Evolutionary conservation across 306 rosid genomes (phyloP).

Genomic region (Sicyos edulis): DNA sequence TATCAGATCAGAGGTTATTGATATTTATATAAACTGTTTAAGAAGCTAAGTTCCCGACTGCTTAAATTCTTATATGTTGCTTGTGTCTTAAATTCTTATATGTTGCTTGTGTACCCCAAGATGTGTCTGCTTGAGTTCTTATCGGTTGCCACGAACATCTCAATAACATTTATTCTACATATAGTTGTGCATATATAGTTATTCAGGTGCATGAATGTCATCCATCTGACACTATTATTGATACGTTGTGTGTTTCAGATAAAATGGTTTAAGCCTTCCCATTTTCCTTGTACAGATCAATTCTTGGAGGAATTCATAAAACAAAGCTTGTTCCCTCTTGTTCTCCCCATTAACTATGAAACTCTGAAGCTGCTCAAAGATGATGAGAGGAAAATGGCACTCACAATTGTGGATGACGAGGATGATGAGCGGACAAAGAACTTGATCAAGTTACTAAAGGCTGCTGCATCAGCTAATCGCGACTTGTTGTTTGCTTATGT

Average conservation of each 20-base stretch:
- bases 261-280: constrained; percentile 10
- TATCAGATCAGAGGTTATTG: too few species aligned
- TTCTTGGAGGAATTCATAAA: constrained; percentile 74
- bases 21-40: background rate
- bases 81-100: background rate
- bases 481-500: constrained; percentile 83
- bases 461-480: constrained; percentile 93
- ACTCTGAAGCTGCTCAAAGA: constrained; percentile 57
- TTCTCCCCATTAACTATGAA: constrained; percentile 60
- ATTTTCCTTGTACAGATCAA: constrained; percentile 47
- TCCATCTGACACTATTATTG: background rate
- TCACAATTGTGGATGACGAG: constrained; percentile 82
- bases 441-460: constrained; percentile 63
- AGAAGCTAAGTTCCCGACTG: background rate
- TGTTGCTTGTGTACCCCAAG: background rate
- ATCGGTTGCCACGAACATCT: background rate
- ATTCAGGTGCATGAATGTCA: background rate
- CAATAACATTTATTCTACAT: constrained; percentile 3
- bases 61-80: background rate
- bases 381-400: constrained; percentile 70
- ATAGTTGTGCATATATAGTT: background rate
- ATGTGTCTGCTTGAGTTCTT: constrained; percentile 6
- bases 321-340: constrained; percentile 72
- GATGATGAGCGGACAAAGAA: constrained; percentile 55
- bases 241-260: background rate